phyloP scores from a whole-genome alignment of 805 yeast species.

The Candida michaelii region DNA sequence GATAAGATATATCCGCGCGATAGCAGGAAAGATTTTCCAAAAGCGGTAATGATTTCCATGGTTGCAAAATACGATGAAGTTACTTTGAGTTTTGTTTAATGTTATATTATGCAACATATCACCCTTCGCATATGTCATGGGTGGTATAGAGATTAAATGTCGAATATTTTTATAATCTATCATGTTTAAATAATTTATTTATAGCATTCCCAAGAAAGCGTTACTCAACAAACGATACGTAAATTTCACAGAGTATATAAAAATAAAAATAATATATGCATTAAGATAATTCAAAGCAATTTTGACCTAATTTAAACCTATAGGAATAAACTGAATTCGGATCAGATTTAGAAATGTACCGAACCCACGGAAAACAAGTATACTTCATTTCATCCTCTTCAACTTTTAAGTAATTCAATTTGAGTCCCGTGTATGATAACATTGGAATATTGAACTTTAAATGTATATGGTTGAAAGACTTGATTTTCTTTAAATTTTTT shows the following conservation, averaged over 20 bases:
- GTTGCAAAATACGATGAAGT: slow-evolving; percentile 1
- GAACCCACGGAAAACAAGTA: slow-evolving; percentile 78
- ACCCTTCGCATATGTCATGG: no score
- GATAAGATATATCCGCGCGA: slow-evolving; percentile 1
- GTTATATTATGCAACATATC: no score
- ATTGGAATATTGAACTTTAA: slow-evolving; percentile 41
- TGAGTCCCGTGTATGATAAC: slow-evolving; percentile 63
- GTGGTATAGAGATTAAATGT: no score
- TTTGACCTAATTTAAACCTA: slow-evolving; percentile 24
- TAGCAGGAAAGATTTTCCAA: neutral
- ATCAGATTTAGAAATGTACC: slow-evolving; percentile 23
- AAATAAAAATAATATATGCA: no score
- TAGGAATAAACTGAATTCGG: slow-evolving; percentile 16
- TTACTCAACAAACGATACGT: neutral
- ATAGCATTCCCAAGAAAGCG: no score
- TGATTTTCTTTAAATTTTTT: slow-evolving; percentile 12
- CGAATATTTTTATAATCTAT: no score
- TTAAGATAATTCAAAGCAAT: slow-evolving; percentile 15
- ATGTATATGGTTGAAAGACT: slow-evolving; percentile 23
- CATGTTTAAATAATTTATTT: no score
- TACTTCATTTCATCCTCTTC: slow-evolving; percentile 60
- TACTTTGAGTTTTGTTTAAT: no score
- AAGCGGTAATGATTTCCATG: slow-evolving; percentile 1
- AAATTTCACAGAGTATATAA: no score
- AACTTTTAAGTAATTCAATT: slow-evolving; percentile 64